A percentile compares a stretch with the other conserved stretches of the same genome.
Conservation (phyloP, 2,329 filamentous ascomycete species). For the Ampelomyces quisqualis region DNA sequence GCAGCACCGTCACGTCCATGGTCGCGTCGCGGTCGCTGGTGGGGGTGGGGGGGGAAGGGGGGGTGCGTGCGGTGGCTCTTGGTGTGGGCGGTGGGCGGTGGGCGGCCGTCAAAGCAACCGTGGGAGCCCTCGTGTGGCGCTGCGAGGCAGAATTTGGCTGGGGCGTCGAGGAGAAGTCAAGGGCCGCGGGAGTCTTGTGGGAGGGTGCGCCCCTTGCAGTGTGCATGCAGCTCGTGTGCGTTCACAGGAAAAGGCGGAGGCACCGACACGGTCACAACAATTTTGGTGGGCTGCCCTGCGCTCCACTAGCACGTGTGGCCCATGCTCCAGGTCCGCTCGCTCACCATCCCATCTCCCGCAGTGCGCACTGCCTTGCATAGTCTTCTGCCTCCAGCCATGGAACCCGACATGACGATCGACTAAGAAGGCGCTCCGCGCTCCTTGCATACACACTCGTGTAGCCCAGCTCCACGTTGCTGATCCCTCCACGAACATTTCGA, state of each 20-base stretch:
- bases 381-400: not conserved
- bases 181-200: constrained; percentile 16
- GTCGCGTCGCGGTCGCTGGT: constrained; percentile 26
- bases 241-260: too few species aligned
- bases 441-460: not conserved
- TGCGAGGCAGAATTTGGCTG: constrained; percentile 13
- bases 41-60: constrained; percentile 6
- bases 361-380: too few species aligned
- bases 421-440: too few species aligned
- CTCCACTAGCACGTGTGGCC: too few species aligned
- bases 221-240: constrained; percentile 31
- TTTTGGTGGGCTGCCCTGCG: constrained; percentile 9
- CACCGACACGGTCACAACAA: too few species aligned
- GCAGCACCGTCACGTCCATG: constrained; percentile 75
- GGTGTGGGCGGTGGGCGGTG: constrained; percentile 22
- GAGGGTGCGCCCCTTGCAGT: constrained; percentile 28
- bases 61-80: constrained; percentile 13
- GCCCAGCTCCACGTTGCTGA: not conserved
- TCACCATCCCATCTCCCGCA: not conserved
- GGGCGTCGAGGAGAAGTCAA: constrained; percentile 11
- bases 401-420: too few species aligned
- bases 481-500: not conserved
- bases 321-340: too few species aligned
- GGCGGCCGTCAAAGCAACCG: too few species aligned
- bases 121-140: too few species aligned